Evolutionary conservation across 495 filamentous ascomycete species (phyloP), one percentile per base, ranked within the genome.

Genomic region (Hypoxylon cercidicola): DNA sequence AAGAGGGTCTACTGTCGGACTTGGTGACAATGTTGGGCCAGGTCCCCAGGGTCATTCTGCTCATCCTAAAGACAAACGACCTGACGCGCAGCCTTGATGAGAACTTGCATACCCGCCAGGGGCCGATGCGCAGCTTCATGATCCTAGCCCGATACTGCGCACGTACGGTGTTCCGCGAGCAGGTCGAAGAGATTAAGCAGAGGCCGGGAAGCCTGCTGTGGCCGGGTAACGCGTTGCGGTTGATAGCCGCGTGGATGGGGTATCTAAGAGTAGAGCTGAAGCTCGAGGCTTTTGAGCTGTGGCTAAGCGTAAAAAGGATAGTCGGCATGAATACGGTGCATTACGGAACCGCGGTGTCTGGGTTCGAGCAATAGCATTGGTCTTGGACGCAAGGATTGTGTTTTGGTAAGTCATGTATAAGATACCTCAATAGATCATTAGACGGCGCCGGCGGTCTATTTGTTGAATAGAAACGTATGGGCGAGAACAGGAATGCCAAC

Each of bases 21-120:
- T 79, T 99, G 9, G 90, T 99, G 9, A 90, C 94, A 57, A 79
- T 99, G 68, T 83, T 99, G 8, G 90, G 91, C 28, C 87, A 92
- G 64, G 93, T 99, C 1, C 96, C 96, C 4, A 80, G 92, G 11
- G 90, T 98, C 56, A 96, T 99, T 37, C 83, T 99, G 13, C 80
- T 99, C 4, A 97, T 99, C 66, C 83, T 99, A 52, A 99, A 99
- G 78, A 99, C 96, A 1, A 99, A 99, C 73, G 96, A 99, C 75
- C 79, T 99, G 39, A 99, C 95, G 23, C 88, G 96, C 60, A 94
- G 90, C 62, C 84, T 99, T 25, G 96, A 99, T 68, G 96, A 98
- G 76, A 93, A 89, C 75, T 82, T 99, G 12, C 91, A 97, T 55
- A 98, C 95, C 16, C 83, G 89, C 10, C 89, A 92, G 68, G 96